Evolutionary conservation across 2,329 filamentous ascomycete genomes (phyloP).

Genomic region (Eutypa lata): DNA sequence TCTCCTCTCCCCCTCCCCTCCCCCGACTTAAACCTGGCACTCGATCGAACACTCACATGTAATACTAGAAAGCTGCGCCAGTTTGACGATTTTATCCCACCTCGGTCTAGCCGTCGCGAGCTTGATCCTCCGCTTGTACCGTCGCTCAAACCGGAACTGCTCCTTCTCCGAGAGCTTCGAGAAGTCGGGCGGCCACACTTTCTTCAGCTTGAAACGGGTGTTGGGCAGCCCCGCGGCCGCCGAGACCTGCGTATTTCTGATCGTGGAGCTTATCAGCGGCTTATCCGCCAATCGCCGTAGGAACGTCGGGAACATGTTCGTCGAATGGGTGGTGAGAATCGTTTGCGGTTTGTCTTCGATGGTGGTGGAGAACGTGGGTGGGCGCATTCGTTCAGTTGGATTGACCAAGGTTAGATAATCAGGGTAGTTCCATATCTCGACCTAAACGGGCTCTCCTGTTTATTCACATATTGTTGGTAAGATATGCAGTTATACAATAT

Average conservation of each 20-base stretch:
- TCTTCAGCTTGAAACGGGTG: slow-evolving; percentile 63
- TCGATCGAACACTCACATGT: slow-evolving; percentile 38
- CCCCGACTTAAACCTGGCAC: not conserved
- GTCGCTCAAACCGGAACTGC: slow-evolving; percentile 75
- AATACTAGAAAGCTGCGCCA: slow-evolving; percentile 60
- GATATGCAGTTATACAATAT: too few species aligned
- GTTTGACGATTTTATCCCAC: slow-evolving; percentile 43
- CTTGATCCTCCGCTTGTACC: slow-evolving; percentile 67
- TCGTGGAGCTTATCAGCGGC: slow-evolving; percentile 19
- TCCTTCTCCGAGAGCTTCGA: slow-evolving; percentile 65
- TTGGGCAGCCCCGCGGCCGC: too few species aligned
- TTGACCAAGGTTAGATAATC: too few species aligned
- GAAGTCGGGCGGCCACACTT: slow-evolving; percentile 77
- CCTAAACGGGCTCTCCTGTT: too few species aligned
- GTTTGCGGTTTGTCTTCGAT: too few species aligned
- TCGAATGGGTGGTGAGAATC: too few species aligned
- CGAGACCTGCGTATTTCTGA: slow-evolving; percentile 14
- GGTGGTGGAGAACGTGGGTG: too few species aligned
- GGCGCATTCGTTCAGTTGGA: too few species aligned
- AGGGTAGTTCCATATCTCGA: too few species aligned
- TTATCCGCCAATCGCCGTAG: slow-evolving; percentile 37
- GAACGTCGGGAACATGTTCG: slow-evolving; percentile 45
- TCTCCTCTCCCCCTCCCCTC: not conserved
- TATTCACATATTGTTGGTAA: too few species aligned
- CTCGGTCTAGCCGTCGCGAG: slow-evolving; percentile 28